A percentile compares a stretch with the other conserved stretches of the same genome.
Conservation (phyloP, 306 rosid genomes). For the Crataegus laevigata region DNA sequence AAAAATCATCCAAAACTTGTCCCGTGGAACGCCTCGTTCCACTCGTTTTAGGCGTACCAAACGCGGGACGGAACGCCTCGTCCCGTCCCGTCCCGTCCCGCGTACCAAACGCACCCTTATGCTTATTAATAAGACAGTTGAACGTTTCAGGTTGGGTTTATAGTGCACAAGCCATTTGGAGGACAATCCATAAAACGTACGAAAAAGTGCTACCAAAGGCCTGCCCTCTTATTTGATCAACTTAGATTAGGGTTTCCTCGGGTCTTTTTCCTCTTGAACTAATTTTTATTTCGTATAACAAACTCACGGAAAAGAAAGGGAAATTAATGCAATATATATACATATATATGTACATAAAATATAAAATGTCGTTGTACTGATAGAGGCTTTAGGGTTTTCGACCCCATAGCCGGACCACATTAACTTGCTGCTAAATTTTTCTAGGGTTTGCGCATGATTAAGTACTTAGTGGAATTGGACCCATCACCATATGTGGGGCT, state of each 20-base stretch:
- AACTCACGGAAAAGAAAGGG: neutral
- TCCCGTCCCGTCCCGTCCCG: too few relatives aligned
- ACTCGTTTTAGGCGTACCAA: too few relatives aligned
- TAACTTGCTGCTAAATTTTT: conserved; percentile 20
- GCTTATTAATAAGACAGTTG: neutral
- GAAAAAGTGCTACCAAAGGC: neutral
- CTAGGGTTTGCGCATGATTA: conserved; percentile 13
- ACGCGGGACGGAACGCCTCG: too few relatives aligned
- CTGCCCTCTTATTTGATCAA: neutral
- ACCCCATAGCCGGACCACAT: neutral
- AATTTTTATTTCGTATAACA: neutral
- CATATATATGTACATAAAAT: too few relatives aligned
- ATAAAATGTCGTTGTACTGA: neutral
- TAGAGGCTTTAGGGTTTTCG: neutral
- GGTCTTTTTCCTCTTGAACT: conserved; percentile 5
- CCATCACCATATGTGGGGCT: conserved; percentile 34
- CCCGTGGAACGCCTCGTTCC: too few relatives aligned
- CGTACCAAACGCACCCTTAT: too few relatives aligned
- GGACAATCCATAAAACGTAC: neutral
- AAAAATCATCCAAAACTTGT: too few relatives aligned
- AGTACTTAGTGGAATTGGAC: conserved; percentile 16
- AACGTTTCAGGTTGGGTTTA: neutral
- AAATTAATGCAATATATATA: neutral
- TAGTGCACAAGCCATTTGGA: neutral
- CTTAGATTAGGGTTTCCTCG: neutral